Evolutionary conservation across 495 filamentous ascomycete species (phyloP), one percentile per base, ranked within the genome.

Genomic region (Neurospora sp.): DNA sequence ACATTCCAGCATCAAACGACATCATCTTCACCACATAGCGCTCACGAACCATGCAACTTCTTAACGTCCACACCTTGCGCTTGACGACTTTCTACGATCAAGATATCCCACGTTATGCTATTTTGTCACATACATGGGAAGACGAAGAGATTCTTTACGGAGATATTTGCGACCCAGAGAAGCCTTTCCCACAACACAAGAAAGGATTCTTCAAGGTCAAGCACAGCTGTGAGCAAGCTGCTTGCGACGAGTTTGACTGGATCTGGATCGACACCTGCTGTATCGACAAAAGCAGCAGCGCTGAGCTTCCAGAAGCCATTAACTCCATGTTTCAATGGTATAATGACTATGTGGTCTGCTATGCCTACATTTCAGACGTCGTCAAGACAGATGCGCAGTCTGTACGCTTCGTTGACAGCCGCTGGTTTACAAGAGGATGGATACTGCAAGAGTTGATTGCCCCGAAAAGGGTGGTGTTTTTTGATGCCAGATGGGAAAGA

Each of bases 281-380:
- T 69, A 76, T 80, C 69, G 76, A 80, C 72, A 73, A 69, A 69
- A 53, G 65, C 5, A 78, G 70, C 38, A 72, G 74, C 22, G 70
- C 73, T n/a, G 78, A 80, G 41, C n/a, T 80, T 0, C 72, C 78
- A 1, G 75, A 79, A 37, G 75, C 76, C 4, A 72, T 79, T 40
- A 80, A 80, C 70, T 75, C 76, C 70, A 76, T 79, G 72, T 80
- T 75, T 38, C 10, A 40, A 2, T 80, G 76, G 74, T 80, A 78
- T 42, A 42, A 75, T 17, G 27, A 38, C 20, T 75, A 77, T 0
- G 44, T 69, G 0, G 74, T 79, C 4, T 79, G 78, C 71, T 79
- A 80, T 27, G 76, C 72, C 0, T 78, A 74, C 35, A 39, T 80
- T 1, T 74, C 75, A 5, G 78, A 80, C 20, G 78, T 79, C 1